Percentiles rank a stretch among this genome's conserved stretches.
phyloP scores from a whole-genome alignment of 257 asterid genomes.

The Orobanche coerulescens region DNA sequence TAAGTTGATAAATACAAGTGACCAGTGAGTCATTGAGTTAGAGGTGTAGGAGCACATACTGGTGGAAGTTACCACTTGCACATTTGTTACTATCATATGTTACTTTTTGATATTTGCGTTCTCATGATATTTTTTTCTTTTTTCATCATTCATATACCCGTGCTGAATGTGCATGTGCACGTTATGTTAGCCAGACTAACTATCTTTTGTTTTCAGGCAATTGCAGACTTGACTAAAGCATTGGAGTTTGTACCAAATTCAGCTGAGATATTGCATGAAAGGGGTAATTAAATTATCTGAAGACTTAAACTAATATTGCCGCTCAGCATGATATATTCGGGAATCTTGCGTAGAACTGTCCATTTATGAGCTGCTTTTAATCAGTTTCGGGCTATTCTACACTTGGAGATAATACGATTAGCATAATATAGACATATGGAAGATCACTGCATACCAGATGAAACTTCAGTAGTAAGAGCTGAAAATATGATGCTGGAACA shows the following conservation, averaged over 20 bases:
- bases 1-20: constrained; percentile 11
- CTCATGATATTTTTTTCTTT: constrained; percentile 3
- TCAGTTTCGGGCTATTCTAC: constrained; percentile 18
- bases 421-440: constrained; percentile 8
- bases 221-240: constrained; percentile 89
- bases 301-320: neutral
- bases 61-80: neutral
- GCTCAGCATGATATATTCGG: constrained; percentile 15
- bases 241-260: constrained; percentile 80
- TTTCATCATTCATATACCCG: neutral
- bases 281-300: constrained; percentile 45
- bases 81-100: constrained; percentile 8
- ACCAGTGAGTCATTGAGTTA: constrained; percentile 2
- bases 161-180: neutral
- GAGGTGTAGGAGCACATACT: neutral
- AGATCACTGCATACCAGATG: constrained; percentile 10
- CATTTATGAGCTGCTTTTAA: constrained; percentile 8
- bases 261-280: constrained; percentile 82
- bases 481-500: constrained; percentile 1
- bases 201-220: constrained; percentile 55
- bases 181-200: constrained; percentile 16
- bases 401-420: constrained; percentile 15
- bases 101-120: constrained; percentile 8
- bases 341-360: constrained; percentile 8
- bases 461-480: neutral